phyloP scores from a whole-genome alignment of 2,329 filamentous ascomycete species.

The Dactylella cylindrospora region DNA sequence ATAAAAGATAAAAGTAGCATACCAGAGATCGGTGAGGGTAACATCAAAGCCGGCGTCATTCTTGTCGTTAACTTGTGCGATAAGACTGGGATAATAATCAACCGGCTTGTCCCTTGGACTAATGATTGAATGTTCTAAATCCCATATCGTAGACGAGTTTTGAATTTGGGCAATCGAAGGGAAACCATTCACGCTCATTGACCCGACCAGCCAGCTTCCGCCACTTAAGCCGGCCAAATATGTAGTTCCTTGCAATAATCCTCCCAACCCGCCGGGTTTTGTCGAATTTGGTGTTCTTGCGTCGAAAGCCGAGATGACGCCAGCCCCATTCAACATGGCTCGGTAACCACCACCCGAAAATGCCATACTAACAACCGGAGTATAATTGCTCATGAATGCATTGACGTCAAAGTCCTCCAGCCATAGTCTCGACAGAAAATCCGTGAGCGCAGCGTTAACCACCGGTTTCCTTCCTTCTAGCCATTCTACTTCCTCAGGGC shows the following conservation, averaged over 20 bases:
- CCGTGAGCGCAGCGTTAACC: constrained; percentile 72
- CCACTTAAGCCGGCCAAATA: constrained; percentile 81
- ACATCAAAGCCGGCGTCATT: constrained; percentile 64
- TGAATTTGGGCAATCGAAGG: constrained; percentile 23
- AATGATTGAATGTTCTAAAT: constrained; percentile 64
- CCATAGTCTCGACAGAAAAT: constrained; percentile 69
- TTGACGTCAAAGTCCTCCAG: constrained; percentile 78
- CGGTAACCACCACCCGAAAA: constrained; percentile 83
- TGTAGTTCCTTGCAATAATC: constrained; percentile 76
- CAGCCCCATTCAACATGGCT: constrained; percentile 80
- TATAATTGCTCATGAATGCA: constrained; percentile 68
- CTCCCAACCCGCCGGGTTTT: constrained; percentile 69
- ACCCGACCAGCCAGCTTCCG: constrained; percentile 82
- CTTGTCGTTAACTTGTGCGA: constrained; percentile 63
- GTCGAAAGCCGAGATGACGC: constrained; percentile 77
- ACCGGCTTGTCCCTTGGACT: constrained; percentile 56
- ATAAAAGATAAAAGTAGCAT: constrained; percentile 28
- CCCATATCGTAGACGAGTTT: constrained; percentile 58
- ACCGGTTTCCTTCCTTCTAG: constrained; percentile 69
- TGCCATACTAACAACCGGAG: constrained; percentile 72
- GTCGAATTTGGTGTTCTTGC: constrained; percentile 66
- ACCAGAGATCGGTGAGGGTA: constrained; percentile 84
- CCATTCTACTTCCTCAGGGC: constrained; percentile 70
- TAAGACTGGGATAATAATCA: constrained; percentile 65
- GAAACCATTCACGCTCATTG: constrained; percentile 67